Percentiles rank a stretch among this genome's conserved stretches.
Evolutionary conservation across 352 stramenopile species (phyloP).

Genomic region (Phytophthora pluvialis): DNA sequence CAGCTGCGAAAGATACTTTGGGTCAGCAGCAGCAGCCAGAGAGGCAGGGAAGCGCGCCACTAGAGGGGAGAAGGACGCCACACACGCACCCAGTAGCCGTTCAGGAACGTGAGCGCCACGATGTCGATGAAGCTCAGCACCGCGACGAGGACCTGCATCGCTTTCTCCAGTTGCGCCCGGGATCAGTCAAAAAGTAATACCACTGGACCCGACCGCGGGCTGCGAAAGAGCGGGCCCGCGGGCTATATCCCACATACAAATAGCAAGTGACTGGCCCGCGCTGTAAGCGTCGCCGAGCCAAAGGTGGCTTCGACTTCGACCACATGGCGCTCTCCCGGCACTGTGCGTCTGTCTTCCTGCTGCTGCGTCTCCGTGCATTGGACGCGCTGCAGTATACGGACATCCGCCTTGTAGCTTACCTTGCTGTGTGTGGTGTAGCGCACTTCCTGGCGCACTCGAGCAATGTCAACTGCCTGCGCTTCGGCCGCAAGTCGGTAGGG

Average conservation of each 20-base stretch:
- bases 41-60: background rate
- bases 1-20: constrained; percentile 48
- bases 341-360: constrained; percentile 41
- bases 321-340: constrained; percentile 60
- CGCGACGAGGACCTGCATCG: constrained; percentile 77
- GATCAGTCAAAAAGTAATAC: constrained; percentile 24
- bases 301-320: background rate
- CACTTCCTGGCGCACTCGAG: constrained; percentile 83
- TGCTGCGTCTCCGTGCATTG: too few relatives aligned
- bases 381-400: too few relatives aligned
- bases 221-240: constrained; percentile 3
- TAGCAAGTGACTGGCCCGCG: background rate
- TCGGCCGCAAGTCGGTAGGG: constrained; percentile 81
- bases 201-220: constrained; percentile 3
- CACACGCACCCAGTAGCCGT: constrained; percentile 82
- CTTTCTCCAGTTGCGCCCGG: constrained; percentile 18
- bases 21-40: constrained; percentile 9
- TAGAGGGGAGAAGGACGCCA: background rate
- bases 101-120: constrained; percentile 86
- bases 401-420: background rate
- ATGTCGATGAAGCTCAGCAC: constrained; percentile 88
- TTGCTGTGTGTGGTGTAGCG: constrained; percentile 38
- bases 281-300: constrained; percentile 25
- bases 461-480: constrained; percentile 85
- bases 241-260: constrained; percentile 1